phyloP scores from a whole-genome alignment of 257 asterid species.

The Perilla frutescens region DNA sequence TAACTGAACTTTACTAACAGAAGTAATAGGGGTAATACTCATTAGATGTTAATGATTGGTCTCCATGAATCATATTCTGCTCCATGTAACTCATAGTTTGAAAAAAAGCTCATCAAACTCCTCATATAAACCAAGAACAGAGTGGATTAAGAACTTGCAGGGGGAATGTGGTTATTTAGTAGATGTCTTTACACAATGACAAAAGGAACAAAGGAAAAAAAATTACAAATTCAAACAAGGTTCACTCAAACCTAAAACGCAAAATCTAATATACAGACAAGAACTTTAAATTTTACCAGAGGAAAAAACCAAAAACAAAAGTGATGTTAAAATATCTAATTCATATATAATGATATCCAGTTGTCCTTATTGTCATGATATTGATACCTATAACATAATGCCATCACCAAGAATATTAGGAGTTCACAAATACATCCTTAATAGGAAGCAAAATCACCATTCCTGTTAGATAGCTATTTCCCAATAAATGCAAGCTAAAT shows the following conservation, averaged over 20 bases:
- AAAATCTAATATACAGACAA: background rate
- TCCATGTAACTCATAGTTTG: background rate
- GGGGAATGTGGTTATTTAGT: background rate
- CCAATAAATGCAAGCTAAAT: background rate
- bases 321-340: background rate
- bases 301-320: background rate
- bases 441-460: background rate
- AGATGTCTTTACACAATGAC: constrained; percentile 1
- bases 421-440: background rate
- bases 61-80: background rate
- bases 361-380: background rate
- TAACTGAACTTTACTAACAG: background rate
- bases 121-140: constrained; percentile 6
- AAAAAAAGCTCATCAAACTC: background rate
- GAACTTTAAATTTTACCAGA: background rate
- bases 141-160: constrained; percentile 2
- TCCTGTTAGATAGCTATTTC: background rate
- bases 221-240: background rate
- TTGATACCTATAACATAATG: background rate
- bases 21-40: background rate
- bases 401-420: background rate
- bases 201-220: background rate
- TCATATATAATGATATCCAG: background rate
- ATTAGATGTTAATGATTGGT: background rate
- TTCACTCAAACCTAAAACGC: background rate